Conservation (phyloP, 495 filamentous ascomycete species). For the Xylaria cubensis region DNA sequence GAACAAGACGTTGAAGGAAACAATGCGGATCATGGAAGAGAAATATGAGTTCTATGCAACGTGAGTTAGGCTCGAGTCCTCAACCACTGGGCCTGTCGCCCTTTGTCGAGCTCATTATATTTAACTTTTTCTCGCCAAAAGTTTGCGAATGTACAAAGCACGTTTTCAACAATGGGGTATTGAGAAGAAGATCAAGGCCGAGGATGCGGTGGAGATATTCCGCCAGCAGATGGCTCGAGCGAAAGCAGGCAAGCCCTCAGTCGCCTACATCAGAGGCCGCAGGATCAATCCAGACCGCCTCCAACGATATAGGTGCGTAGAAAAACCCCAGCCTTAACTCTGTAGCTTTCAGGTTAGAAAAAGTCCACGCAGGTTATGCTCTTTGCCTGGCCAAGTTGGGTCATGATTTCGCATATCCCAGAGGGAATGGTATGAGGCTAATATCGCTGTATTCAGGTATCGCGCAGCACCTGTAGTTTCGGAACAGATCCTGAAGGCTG, state of each 20-base stretch:
- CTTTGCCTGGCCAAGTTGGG: background rate
- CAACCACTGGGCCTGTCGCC: background rate
- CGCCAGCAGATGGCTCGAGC: slow-evolving; percentile 43
- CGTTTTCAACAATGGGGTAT: slow-evolving; percentile 53
- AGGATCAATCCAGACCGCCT: slow-evolving; percentile 43
- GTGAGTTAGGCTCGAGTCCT: slow-evolving; percentile 35
- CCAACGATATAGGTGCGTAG: slow-evolving; percentile 42
- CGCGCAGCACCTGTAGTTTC: slow-evolving; percentile 38
- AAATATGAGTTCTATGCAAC: slow-evolving; percentile 48
- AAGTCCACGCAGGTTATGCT: background rate
- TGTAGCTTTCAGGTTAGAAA: background rate
- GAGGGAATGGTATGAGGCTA: slow-evolving; percentile 5
- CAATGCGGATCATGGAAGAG: slow-evolving; percentile 50
- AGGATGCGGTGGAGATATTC: slow-evolving; percentile 46
- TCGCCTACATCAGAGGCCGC: slow-evolving; percentile 43
- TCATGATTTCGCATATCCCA: background rate
- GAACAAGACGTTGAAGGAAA: slow-evolving; percentile 47
- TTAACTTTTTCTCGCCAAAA: slow-evolving; percentile 26
- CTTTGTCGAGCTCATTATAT: background rate
- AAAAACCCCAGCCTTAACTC: background rate
- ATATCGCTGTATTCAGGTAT: slow-evolving; percentile 28
- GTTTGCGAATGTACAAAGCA: slow-evolving; percentile 53
- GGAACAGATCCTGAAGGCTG: slow-evolving; percentile 36
- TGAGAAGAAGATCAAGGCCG: slow-evolving; percentile 52
- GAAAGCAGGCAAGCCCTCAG: slow-evolving; percentile 40